phyloP scores from a whole-genome alignment of 257 asterid species.

The Eustoma russellianum region DNA sequence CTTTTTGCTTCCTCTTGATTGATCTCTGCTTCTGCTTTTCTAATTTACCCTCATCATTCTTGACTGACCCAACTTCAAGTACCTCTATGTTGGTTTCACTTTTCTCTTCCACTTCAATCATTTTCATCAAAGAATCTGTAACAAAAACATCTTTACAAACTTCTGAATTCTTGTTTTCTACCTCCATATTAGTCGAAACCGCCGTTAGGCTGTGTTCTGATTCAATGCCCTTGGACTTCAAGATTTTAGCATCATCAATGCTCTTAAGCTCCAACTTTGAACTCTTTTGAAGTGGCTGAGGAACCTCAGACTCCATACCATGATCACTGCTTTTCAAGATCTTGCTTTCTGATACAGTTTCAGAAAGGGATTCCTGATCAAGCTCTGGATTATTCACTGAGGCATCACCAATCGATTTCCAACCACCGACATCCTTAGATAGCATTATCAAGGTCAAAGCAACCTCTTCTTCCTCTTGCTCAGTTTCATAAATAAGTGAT shows the following conservation, averaged over 20 bases:
- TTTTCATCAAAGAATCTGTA: slow-evolving; percentile 8
- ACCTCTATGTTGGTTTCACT: not conserved
- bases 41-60: slow-evolving; percentile 10
- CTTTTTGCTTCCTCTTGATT: slow-evolving; percentile 32
- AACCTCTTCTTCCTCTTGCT: slow-evolving; percentile 66
- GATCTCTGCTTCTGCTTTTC: slow-evolving; percentile 21
- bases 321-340: slow-evolving; percentile 2
- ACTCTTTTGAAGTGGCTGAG: slow-evolving; percentile 1
- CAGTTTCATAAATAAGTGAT: slow-evolving; percentile 34
- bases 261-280: slow-evolving; percentile 13
- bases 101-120: slow-evolving; percentile 1
- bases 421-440: slow-evolving; percentile 40
- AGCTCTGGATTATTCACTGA: slow-evolving; percentile 30
- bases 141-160: slow-evolving; percentile 11
- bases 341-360: slow-evolving; percentile 2
- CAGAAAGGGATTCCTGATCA: slow-evolving; percentile 1
- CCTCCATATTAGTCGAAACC: slow-evolving; percentile 15
- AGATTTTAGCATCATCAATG: slow-evolving; percentile 4
- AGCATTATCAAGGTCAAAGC: slow-evolving; percentile 77
- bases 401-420: slow-evolving; percentile 25
- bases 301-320: not conserved
- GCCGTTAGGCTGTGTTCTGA: slow-evolving; percentile 10
- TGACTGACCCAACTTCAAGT: slow-evolving; percentile 27
- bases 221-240: slow-evolving; percentile 14
- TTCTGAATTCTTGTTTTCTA: slow-evolving; percentile 15